Base-by-base conservation (phyloP, 1,284 basidiomycete species). In the Pyrrhoderma lamaoense region DNA sequence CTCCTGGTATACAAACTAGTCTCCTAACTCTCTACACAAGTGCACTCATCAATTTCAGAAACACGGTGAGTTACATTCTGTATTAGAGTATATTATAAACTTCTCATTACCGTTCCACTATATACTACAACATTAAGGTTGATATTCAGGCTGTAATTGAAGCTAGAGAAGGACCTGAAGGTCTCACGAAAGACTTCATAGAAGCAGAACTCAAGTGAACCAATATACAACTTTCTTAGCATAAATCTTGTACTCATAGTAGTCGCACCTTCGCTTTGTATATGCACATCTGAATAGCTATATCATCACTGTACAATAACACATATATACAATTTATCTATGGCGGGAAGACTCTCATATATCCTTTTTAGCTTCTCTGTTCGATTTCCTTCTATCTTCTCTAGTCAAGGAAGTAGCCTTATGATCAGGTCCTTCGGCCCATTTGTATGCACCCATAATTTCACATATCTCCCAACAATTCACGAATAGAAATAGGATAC, bases 1-100 rank as follows among this genome's bases (percentile, higher is more conserved):
- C 91, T 18, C 74, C 70, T 5, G 75, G 80, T 1, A 83, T 81
- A 56, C 88, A 93, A 62, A 89, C 77, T 21, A 76, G 81, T 31
- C 70, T 89, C 55, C 72, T 89, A 64, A 93, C 90, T 1, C 71
- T 94, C 3, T 87, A 94, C 59, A 90, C 91, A 1, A 91, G 86
- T 55, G 84, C 86, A 1, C 71, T 91, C 42, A 68, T 85, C 14
- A 80, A 86, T 58, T 93, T 93, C 67, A 87, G 93, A 64, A 75
- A 72, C 46, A 80, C 80, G 39, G 87, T 87, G 58, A 64, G 80
- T 67, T 19, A 35, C 8, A 11, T 38, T 25, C 39, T 47, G 25
- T 5, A n/a, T 22, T 40, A 40, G 16, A 40, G n/a, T n/a, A n/a
- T n/a, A 22, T 8, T 22, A 40, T 7, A 22, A 8, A 7, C 38